phyloP scores from a whole-genome alignment of 2,329 filamentous ascomycete species.

The Elsinoe ampelina region DNA sequence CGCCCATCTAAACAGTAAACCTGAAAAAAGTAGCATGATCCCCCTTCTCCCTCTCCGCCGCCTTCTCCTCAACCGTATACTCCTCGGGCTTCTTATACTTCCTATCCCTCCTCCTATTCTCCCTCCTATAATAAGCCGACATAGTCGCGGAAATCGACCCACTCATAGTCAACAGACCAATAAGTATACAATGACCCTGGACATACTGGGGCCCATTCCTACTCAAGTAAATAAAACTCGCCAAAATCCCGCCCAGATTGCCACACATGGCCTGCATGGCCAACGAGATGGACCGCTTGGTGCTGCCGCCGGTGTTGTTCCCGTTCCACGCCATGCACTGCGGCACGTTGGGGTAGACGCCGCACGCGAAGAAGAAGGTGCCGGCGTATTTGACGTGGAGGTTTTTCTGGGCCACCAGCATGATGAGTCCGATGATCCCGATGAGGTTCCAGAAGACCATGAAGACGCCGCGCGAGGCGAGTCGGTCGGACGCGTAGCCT shows the following conservation, averaged over 20 bases:
- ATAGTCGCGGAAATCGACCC: slow-evolving; percentile 45
- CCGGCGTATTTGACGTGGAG: slow-evolving; percentile 31
- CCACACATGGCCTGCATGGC: slow-evolving; percentile 12
- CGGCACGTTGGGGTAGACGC: slow-evolving; percentile 27
- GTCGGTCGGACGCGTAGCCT: slow-evolving; percentile 25
- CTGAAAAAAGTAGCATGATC: slow-evolving; percentile 44
- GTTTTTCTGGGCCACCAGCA: slow-evolving; percentile 27
- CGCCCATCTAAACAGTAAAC: slow-evolving; percentile 23
- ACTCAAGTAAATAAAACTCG: slow-evolving; percentile 41
- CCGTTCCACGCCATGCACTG: slow-evolving; percentile 28
- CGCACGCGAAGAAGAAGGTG: slow-evolving; percentile 31
- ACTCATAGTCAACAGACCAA: slow-evolving; percentile 27
- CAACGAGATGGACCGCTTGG: slow-evolving; percentile 1
- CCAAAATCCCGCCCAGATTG: slow-evolving; percentile 40
- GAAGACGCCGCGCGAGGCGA: slow-evolving; percentile 20
- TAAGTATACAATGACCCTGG: slow-evolving; percentile 38
- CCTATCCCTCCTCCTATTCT: slow-evolving; percentile 47
- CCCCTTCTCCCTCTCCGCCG: slow-evolving; percentile 44
- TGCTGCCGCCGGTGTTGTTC: slow-evolving; percentile 4
- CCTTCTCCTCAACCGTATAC: slow-evolving; percentile 47
- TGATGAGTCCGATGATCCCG: slow-evolving; percentile 28
- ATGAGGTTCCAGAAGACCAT: slow-evolving; percentile 18
- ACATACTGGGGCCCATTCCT: slow-evolving; percentile 37
- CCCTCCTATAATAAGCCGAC: slow-evolving; percentile 47
- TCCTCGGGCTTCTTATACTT: slow-evolving; percentile 39